These are phyloP conservation scores for Hymenoscyphus linearis DNA, from an alignment of 2,329 filamentous ascomycete genomes.

Conservation along the genomic window DNA sequence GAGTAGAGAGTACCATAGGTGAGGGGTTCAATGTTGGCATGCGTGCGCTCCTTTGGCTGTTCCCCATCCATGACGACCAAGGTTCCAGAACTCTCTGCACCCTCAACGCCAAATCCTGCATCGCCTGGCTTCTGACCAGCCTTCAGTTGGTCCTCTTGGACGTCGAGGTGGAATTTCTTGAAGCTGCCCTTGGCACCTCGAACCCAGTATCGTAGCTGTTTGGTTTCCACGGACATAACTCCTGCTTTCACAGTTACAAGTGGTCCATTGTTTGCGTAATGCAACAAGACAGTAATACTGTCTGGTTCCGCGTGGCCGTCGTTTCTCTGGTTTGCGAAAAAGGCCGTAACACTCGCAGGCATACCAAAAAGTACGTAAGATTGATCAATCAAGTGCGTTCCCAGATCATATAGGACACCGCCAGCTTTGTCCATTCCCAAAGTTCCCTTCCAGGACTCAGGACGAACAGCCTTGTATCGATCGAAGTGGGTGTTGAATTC, in stretches of 20 bases:
- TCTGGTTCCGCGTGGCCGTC: constrained; percentile 48
- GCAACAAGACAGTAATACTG: constrained; percentile 57
- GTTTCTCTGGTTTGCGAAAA: constrained; percentile 61
- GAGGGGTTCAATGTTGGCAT: constrained; percentile 55
- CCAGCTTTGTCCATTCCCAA: constrained; percentile 56
- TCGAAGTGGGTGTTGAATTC: constrained; percentile 82
- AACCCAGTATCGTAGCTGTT: constrained; percentile 73
- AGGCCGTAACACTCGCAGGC: constrained; percentile 61
- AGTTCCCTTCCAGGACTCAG: constrained; percentile 61
- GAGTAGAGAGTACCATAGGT: constrained; percentile 68
- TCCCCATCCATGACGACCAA: constrained; percentile 51
- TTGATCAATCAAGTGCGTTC: constrained; percentile 73
- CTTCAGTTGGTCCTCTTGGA: constrained; percentile 70
- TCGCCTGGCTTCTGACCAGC: constrained; percentile 57
- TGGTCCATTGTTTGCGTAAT: constrained; percentile 53
- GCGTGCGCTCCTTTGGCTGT: constrained; percentile 43
- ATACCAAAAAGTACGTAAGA: constrained; percentile 64
- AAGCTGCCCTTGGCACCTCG: constrained; percentile 69
- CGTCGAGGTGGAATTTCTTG: constrained; percentile 65
- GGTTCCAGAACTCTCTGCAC: constrained; percentile 50
- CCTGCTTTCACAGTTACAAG: constrained; percentile 65
- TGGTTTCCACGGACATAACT: constrained; percentile 61
- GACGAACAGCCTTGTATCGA: constrained; percentile 57
- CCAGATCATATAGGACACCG: constrained; percentile 67
- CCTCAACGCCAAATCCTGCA: constrained; percentile 59